These are phyloP conservation scores for Aspergillus felis DNA, from an alignment of 2,329 filamentous ascomycete genomes.

Conservation along the genomic window DNA sequence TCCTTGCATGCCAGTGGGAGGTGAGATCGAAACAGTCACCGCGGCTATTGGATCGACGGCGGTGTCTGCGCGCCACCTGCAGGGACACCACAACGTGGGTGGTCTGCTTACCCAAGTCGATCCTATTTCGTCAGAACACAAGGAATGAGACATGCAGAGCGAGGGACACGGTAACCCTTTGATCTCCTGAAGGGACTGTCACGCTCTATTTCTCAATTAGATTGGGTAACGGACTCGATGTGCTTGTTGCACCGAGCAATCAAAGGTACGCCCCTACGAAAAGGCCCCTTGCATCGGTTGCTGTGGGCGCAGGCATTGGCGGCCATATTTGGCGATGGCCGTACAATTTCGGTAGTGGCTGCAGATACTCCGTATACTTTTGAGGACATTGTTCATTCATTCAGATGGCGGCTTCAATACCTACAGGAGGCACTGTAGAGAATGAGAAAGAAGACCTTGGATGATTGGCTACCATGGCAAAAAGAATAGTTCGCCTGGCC, in stretches of 20 bases:
- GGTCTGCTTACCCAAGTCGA: constrained; percentile 18
- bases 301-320: constrained; percentile 14
- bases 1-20: constrained; percentile 39
- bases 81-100: constrained; percentile 32
- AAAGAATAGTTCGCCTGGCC: not conserved
- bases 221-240: constrained; percentile 7
- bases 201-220: constrained; percentile 7
- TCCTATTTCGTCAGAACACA: constrained; percentile 26
- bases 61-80: constrained; percentile 19
- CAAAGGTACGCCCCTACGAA: constrained; percentile 21
- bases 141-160: constrained; percentile 31
- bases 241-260: constrained; percentile 24
- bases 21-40: constrained; percentile 16
- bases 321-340: constrained; percentile 20
- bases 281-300: constrained; percentile 26
- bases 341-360: constrained; percentile 17
- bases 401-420: constrained; percentile 12
- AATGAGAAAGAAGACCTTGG: not conserved
- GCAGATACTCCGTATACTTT: constrained; percentile 5
- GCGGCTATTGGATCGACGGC: constrained; percentile 24
- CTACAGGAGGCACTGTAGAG: not conserved
- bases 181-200: constrained; percentile 17
- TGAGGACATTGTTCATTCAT: constrained; percentile 8
- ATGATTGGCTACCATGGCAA: not conserved
- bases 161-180: constrained; percentile 15